Evolutionary conservation across 495 filamentous ascomycete species (phyloP).

Genomic region (Penicillium odoratum): DNA sequence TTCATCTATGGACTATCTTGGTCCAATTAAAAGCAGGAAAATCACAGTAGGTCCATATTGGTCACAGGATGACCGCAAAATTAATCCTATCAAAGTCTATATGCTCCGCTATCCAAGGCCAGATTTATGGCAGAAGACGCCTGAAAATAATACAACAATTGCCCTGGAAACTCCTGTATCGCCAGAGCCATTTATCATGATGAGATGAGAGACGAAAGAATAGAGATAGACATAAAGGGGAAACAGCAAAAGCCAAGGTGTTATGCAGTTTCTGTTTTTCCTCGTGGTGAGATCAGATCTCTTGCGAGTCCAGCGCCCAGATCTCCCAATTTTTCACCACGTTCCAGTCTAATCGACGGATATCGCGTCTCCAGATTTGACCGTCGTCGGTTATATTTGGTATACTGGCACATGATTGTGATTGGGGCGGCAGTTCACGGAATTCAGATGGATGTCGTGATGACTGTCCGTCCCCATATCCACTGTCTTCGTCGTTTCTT

Average conservation of each 20-base stretch:
- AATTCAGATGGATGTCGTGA: neutral
- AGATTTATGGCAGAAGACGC: neutral
- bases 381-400: conserved; percentile 17
- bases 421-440: neutral
- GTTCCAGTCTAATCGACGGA: conserved; percentile 45
- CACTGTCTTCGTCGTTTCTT: conserved; percentile 21
- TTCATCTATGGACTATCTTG: neutral
- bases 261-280: neutral
- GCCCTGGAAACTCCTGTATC: neutral
- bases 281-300: conserved; percentile 28
- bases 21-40: neutral
- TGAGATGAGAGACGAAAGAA: neutral
- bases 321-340: conserved; percentile 45
- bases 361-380: conserved; percentile 29
- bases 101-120: neutral
- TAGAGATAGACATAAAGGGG: neutral
- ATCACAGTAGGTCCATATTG: neutral
- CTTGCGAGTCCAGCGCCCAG: conserved; percentile 44
- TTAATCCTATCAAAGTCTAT: neutral
- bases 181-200: neutral
- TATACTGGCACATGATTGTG: neutral
- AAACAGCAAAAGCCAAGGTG: neutral
- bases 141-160: neutral
- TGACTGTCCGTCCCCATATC: neutral
- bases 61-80: neutral